A percentile compares a stretch with the other conserved stretches of the same genome.
These are phyloP conservation scores for Prunus dulcis DNA, from an alignment of 306 rosid species.

Conservation along the genomic window DNA sequence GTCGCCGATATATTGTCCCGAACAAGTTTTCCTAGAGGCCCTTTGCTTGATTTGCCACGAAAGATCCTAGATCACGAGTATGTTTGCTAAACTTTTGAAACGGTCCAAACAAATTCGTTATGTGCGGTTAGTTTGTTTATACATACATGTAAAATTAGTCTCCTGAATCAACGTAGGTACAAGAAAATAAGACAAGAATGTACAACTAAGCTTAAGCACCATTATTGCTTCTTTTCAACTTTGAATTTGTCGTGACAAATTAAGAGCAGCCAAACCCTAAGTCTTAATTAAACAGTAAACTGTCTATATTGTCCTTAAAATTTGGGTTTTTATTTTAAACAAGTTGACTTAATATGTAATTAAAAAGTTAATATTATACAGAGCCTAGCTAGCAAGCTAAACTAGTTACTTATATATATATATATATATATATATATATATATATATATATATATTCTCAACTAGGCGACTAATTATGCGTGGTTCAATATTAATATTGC, in stretches of 20 bases:
- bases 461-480: not conserved
- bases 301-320: not conserved
- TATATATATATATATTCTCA: not conserved
- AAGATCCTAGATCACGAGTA: slow-evolving; percentile 81
- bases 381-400: slow-evolving; percentile 2
- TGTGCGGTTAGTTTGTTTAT: not conserved
- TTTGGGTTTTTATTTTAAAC: not conserved
- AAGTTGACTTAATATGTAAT: slow-evolving; percentile 19
- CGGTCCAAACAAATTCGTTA: slow-evolving; percentile 25
- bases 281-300: slow-evolving; percentile 2
- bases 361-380: not conserved
- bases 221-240: slow-evolving; percentile 32
- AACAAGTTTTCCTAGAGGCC: slow-evolving; percentile 67
- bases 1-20: slow-evolving; percentile 66
- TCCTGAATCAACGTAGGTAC: slow-evolving; percentile 20
- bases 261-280: slow-evolving; percentile 33
- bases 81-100: slow-evolving; percentile 27
- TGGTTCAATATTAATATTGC: slow-evolving; percentile 20
- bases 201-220: not conserved
- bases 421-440: not conserved
- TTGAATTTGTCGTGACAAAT: slow-evolving; percentile 41
- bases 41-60: slow-evolving; percentile 61
- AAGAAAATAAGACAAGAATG: slow-evolving; percentile 30
- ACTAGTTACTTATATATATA: not conserved
- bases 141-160: not conserved